A percentile compares a stretch with the other conserved stretches of the same genome.
phyloP scores from a whole-genome alignment of 2,329 filamentous ascomycete species.

The Neobulgaria alba region DNA sequence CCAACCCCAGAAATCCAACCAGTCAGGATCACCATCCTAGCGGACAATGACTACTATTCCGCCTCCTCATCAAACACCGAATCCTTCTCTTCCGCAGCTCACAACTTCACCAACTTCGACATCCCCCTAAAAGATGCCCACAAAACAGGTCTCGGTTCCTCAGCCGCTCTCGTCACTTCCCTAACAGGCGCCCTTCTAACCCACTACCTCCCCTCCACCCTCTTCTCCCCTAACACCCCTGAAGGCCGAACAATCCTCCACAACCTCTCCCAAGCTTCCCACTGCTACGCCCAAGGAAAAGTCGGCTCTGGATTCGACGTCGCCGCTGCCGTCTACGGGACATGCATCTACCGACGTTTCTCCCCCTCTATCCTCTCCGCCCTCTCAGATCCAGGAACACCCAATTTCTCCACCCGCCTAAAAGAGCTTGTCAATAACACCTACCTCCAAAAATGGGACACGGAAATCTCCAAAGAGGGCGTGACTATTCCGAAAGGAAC shows the following conservation, averaged over 20 bases:
- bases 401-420: constrained; percentile 59
- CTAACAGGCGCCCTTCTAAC: constrained; percentile 68
- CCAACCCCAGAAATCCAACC: constrained; percentile 56
- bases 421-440: constrained; percentile 56
- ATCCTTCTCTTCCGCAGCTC: constrained; percentile 31
- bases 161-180: constrained; percentile 84
- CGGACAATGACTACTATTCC: constrained; percentile 96
- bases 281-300: constrained; percentile 95
- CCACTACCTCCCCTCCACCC: constrained; percentile 56
- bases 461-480: constrained; percentile 60
- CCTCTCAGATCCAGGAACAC: constrained; percentile 56
- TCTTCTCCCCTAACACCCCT: constrained; percentile 49
- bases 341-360: constrained; percentile 87
- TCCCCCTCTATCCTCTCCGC: constrained; percentile 63
- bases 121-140: constrained; percentile 70
- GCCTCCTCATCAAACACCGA: constrained; percentile 38
- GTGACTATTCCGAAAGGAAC: constrained; percentile 66
- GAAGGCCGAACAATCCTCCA: constrained; percentile 59
- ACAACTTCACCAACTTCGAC: constrained; percentile 66
- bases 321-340: constrained; percentile 84
- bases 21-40: constrained; percentile 74
- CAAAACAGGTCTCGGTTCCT: constrained; percentile 94
- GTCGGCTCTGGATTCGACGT: constrained; percentile 95
- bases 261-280: constrained; percentile 87
- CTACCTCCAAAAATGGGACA: constrained; percentile 60